Evolutionary conservation across 371 early-diverging fungal species (phyloP).

Genomic region (Lichtheimia hyalospora): DNA sequence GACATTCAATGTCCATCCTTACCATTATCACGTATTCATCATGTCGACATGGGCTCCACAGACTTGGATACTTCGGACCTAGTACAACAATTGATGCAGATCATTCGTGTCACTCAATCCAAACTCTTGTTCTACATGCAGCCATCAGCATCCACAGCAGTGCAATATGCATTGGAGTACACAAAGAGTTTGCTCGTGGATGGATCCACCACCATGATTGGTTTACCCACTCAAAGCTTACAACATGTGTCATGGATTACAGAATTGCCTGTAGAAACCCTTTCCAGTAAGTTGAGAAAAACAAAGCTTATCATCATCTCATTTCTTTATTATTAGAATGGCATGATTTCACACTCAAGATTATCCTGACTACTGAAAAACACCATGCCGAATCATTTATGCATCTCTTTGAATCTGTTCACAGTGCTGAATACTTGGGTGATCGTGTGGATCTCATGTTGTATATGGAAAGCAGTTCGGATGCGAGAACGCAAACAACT

Average conservation of each 20-base stretch:
- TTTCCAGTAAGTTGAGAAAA: neutral
- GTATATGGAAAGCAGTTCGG: conserved; percentile 52
- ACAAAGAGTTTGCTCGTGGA: too few relatives aligned
- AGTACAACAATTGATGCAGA: neutral
- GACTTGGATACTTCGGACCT: neutral
- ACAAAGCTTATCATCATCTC: neutral
- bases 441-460: conserved; percentile 53
- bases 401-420: conserved; percentile 47
- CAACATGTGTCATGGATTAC: conserved; percentile 6
- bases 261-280: conserved; percentile 2
- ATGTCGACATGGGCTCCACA: neutral
- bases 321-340: conserved; percentile 42
- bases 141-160: too few relatives aligned
- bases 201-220: neutral
- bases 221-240: neutral
- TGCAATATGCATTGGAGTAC: too few relatives aligned
- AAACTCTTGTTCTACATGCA: too few relatives aligned
- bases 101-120: neutral
- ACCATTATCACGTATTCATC: conserved; percentile 1
- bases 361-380: conserved; percentile 54
- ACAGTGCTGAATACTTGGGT: conserved; percentile 50
- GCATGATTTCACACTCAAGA: conserved; percentile 50
- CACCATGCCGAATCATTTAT: conserved; percentile 45
- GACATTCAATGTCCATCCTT: conserved; percentile 3
- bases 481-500: conserved; percentile 41